Evolutionary conservation across 371 early-diverging fungal species (phyloP), one percentile per base, ranked within the genome.

Genomic region (Paraphysoderma sedebokerense): DNA sequence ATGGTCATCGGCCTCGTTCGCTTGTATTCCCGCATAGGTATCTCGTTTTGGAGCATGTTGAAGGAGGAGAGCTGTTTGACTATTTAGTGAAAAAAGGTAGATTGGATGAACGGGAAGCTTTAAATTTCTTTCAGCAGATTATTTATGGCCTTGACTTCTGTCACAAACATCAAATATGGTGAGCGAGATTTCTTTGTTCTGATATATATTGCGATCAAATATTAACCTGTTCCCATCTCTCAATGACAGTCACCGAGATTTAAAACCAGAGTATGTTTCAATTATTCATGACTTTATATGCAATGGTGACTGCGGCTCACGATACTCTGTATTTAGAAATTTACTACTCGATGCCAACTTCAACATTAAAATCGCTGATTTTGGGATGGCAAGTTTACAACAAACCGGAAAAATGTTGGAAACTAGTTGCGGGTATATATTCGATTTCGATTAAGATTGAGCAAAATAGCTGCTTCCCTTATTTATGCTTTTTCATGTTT

Each of bases 21-120:
- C 20, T 27, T 11, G 20, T n/a, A 13, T 23, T n/a, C 40, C 8
- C 40, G 26, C 40, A 4, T 12, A 20, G 37, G 37, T 36, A 3
- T 64, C 62, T 98, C 50, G 77, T 98, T n/a, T 73, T 95, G 74
- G 97, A 96, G 60, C 88, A 88, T 62, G 82, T 91, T 51, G 81
- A 83, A 55, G 98, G 98, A 52, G 92, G 90, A 50, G 96, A 96
- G 73, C 70, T 98, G 52, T 89, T 93, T 57, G 92, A 96, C 49
- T 81, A 88, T 53, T 66, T 98, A 17, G 81, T 91, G 19, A 80
- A 84, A 50, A 72, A 81, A 51, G 92, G 93, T 11, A 63, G 83
- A n/a, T 63, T 98, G 27, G 59, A 72, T 13, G 97, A 98, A 56
- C 50, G 50, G 11, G 89, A 88, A 56, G 95, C 97, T 1, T 75